Evolutionary conservation across 176 grass and related monocot species (phyloP), one percentile per base, ranked within the genome.

Genomic region (Miscanthus lutarioriparius): DNA sequence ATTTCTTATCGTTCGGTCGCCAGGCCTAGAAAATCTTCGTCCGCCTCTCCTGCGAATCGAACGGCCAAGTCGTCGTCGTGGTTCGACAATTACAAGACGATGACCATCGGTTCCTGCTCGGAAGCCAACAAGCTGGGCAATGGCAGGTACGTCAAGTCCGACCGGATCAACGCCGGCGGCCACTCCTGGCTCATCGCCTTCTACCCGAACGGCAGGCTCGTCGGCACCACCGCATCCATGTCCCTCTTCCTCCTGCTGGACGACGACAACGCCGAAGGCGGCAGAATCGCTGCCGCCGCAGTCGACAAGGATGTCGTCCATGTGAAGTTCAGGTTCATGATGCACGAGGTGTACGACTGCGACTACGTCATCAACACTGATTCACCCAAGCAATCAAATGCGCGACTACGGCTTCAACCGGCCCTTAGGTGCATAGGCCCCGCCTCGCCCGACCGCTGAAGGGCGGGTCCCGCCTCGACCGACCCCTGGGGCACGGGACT

Each of bases 121-220:
- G 49, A 22, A 19, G 11, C 19, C 32, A 76, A 15, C 49, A 58
- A n/a, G 32, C 10, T 59, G 19, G 4, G 19, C 49, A 59, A 76
- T 10, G 74, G 74, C 74, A 37, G 0, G 2, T n/a, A 20, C 74
- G 4, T 59, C 49, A 7, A 0, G 19, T 58, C 74, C 44, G 25
- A 19, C 19, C 30, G 10, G 4, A 0, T 59, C 48, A 20, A 7
- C 4, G 74, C 51, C 51, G 19, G 32, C 32, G 74, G 74, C 20
- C 10, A 38, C 20, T 38, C 32, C 19, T 76, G 74, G 74, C 74
- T 10, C 74, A 56, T 38, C 19, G 20, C 30, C 32, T 76, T 37
- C 19, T 76, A 59, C 74, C 77, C 77, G 26, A 67, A 80, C 77
- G 41, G 77, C 8, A 48, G 15, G 40, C 25, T 66, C 62, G 12